phyloP scores from a whole-genome alignment of 2,329 filamentous ascomycete genomes.

The Calonectria multiphialidica region DNA sequence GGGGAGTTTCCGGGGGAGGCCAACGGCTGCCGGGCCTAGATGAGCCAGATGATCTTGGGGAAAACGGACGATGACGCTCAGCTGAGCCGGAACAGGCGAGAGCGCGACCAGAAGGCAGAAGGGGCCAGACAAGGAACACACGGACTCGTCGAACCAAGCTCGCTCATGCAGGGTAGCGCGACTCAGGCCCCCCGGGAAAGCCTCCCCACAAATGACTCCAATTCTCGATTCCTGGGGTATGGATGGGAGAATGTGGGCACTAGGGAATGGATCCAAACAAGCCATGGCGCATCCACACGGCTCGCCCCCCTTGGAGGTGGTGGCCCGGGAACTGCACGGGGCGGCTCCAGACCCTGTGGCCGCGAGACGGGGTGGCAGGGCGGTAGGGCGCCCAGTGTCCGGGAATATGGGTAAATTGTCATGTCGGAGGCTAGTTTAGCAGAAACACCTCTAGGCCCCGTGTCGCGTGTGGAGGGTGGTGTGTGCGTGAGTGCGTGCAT shows the following conservation, averaged over 20 bases:
- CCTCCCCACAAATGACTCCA: slow-evolving; percentile 19
- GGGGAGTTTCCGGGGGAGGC: background rate
- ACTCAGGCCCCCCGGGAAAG: slow-evolving; percentile 6
- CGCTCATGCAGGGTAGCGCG: slow-evolving; percentile 3
- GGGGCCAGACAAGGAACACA: slow-evolving; percentile 1
- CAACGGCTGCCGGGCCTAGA: background rate
- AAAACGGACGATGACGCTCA: slow-evolving; percentile 8
- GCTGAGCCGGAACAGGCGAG: background rate
- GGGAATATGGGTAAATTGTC: background rate
- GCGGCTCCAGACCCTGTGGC: background rate
- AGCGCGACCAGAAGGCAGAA: background rate
- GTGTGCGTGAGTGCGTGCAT: no score
- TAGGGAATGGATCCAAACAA: background rate
- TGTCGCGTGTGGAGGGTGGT: background rate
- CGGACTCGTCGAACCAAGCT: background rate
- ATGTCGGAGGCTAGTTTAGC: background rate
- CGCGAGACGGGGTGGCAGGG: background rate
- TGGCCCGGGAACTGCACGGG: background rate
- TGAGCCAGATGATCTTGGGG: slow-evolving; percentile 7
- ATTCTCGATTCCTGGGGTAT: slow-evolving; percentile 17
- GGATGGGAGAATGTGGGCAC: background rate
- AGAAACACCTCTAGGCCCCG: no score
- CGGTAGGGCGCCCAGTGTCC: background rate
- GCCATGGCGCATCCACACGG: background rate
- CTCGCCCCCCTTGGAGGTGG: background rate